A percentile compares a stretch with the other conserved stretches of the same genome.
Evolutionary conservation across 1,139 yeast species (phyloP).

Genomic region (Trichomonascaceae sp.): DNA sequence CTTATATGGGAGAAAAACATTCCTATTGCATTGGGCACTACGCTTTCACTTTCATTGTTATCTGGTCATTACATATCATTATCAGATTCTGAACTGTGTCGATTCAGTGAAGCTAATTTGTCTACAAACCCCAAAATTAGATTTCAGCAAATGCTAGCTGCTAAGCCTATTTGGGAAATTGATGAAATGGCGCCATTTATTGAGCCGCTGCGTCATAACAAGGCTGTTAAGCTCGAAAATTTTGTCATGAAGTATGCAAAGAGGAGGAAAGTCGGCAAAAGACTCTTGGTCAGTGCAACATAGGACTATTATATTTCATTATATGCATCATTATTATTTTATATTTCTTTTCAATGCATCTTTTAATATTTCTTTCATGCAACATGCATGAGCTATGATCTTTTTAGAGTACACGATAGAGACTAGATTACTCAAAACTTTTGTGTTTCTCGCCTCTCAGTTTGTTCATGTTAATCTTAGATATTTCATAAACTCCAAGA

Average conservation of each 20-base stretch:
- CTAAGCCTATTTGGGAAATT: constrained; percentile 63
- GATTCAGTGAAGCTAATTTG: constrained; percentile 44
- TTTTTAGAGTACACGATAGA: too few species aligned
- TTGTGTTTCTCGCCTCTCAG: neutral
- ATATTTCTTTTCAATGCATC: neutral
- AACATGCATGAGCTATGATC: too few species aligned
- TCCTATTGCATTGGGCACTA: constrained; percentile 35
- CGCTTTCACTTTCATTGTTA: constrained; percentile 48
- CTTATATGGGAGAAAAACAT: constrained; percentile 22
- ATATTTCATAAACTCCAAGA: constrained; percentile 85
- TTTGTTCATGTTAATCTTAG: constrained; percentile 32
- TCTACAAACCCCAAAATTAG: constrained; percentile 50
- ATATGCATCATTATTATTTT: neutral
- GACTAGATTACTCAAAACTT: neutral
- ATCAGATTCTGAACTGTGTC: constrained; percentile 41
- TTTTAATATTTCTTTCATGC: neutral
- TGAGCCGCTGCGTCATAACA: constrained; percentile 39
- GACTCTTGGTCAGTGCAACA: constrained; percentile 30
- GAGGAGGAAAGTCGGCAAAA: constrained; percentile 53
- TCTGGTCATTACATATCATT: constrained; percentile 53
- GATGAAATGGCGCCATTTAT: constrained; percentile 70
- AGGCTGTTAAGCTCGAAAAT: constrained; percentile 19
- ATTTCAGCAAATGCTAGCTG: constrained; percentile 53
- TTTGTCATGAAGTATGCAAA: constrained; percentile 53
- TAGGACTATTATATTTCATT: neutral